Evolutionary conservation across 192 early-diverging fungal genomes (phyloP).

Genomic region (Coemansia aciculifera): DNA sequence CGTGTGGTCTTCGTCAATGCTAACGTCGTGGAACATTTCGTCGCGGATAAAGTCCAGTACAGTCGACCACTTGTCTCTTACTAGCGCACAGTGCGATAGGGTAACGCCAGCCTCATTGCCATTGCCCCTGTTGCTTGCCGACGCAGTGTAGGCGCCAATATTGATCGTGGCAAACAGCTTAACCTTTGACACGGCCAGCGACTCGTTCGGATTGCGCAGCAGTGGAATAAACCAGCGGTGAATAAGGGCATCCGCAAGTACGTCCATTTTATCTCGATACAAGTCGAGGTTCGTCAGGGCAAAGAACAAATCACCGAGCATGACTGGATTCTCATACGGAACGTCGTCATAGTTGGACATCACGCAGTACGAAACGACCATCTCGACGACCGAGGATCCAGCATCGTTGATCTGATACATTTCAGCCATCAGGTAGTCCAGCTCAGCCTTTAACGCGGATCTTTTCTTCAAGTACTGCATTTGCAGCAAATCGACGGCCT

Average conservation of each 20-base stretch:
- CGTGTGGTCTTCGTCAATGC: conserved; percentile 34
- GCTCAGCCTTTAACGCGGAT: conserved; percentile 34
- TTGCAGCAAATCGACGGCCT: conserved; percentile 20
- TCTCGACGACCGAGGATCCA: conserved; percentile 22
- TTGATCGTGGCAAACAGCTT: conserved; percentile 33
- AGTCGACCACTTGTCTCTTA: conserved; percentile 37
- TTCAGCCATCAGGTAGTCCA: conserved; percentile 39
- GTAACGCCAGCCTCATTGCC: background rate
- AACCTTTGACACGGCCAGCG: conserved; percentile 25
- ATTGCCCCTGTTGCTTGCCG: background rate
- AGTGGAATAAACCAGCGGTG: conserved; percentile 34
- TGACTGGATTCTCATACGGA: conserved; percentile 49
- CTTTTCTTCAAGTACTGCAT: conserved; percentile 29
- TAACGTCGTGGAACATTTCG: conserved; percentile 44
- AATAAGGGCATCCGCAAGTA: conserved; percentile 23
- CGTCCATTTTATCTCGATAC: conserved; percentile 20
- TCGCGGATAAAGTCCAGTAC: conserved; percentile 40
- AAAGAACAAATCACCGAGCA: conserved; percentile 44
- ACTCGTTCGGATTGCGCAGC: conserved; percentile 29
- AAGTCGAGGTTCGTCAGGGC: conserved; percentile 45
- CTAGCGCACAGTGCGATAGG: conserved; percentile 15
- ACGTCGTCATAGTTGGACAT: conserved; percentile 32
- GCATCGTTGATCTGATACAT: conserved; percentile 19
- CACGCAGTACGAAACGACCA: conserved; percentile 25
- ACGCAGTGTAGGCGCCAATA: conserved; percentile 34